phyloP scores from a whole-genome alignment of 202 grass and related monocot genomes.

The Schoenoplectus triqueter region DNA sequence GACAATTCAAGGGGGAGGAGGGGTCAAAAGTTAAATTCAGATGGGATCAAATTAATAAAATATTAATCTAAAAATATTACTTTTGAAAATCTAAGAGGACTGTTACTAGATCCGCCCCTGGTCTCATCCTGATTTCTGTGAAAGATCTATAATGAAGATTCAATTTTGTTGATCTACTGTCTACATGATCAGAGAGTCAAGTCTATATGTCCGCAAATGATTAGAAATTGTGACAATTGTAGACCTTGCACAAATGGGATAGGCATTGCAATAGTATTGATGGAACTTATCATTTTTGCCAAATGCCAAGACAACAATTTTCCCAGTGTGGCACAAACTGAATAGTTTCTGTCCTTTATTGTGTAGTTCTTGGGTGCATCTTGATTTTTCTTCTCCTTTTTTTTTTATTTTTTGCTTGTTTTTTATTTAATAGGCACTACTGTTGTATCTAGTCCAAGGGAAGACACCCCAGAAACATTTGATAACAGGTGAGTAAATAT shows the following conservation, averaged over 20 bases:
- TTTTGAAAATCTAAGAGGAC: no score
- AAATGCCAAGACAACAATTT: not conserved
- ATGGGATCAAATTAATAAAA: no score
- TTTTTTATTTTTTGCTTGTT: not conserved
- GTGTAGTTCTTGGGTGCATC: not conserved
- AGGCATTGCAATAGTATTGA: not conserved
- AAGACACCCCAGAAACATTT: slow-evolving; percentile 75
- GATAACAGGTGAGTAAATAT: slow-evolving; percentile 55
- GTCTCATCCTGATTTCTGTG: not conserved
- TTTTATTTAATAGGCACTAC: slow-evolving; percentile 44
- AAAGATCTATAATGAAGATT: not conserved
- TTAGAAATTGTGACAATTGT: not conserved
- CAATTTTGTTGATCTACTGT: not conserved
- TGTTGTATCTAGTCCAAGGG: slow-evolving; percentile 46
- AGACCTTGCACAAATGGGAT: not conserved
- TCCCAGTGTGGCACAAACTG: not conserved
- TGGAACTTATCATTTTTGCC: not conserved
- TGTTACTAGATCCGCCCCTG: no score
- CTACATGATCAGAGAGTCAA: not conserved
- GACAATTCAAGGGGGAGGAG: no score
- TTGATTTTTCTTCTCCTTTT: not conserved
- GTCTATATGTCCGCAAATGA: not conserved
- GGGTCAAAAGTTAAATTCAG: no score
- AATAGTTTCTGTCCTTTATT: slow-evolving; percentile 5
- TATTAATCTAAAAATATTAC: no score